phyloP scores from a whole-genome alignment of 148 eudicot genomes.

The Selenicereus undatus region DNA sequence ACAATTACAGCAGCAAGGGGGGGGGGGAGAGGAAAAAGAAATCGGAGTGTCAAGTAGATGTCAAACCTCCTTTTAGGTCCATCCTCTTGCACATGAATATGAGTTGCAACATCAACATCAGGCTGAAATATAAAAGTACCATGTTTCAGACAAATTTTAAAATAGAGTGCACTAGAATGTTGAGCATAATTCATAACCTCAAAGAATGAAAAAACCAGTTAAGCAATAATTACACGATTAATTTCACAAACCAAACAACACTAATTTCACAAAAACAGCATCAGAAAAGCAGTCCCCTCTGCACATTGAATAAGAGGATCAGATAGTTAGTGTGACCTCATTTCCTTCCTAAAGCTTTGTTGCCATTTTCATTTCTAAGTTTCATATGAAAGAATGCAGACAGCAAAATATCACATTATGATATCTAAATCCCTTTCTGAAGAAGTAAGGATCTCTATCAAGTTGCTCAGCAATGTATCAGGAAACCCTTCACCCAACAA shows the following conservation, averaged over 20 bases:
- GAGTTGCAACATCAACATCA: conserved; percentile 83
- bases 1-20: neutral
- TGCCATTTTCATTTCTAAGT: neutral
- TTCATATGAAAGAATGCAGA: neutral
- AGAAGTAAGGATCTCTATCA: neutral
- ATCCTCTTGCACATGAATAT: conserved; percentile 72
- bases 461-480: neutral
- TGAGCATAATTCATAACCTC: neutral
- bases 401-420: neutral
- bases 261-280: neutral
- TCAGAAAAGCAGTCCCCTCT: too few relatives aligned
- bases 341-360: neutral
- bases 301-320: too few relatives aligned
- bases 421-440: neutral
- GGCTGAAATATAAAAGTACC: conserved; percentile 43
- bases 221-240: neutral
- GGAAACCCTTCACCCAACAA: neutral
- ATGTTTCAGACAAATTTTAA: conserved; percentile 2
- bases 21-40: neutral
- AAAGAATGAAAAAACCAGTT: neutral
- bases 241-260: neutral
- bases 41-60: neutral
- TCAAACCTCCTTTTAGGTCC: conserved; percentile 91
- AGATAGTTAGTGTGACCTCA: neutral
- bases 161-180: neutral